Base-by-base conservation (phyloP, 495 filamentous ascomycete genomes). In the Xylaria acuta region DNA sequence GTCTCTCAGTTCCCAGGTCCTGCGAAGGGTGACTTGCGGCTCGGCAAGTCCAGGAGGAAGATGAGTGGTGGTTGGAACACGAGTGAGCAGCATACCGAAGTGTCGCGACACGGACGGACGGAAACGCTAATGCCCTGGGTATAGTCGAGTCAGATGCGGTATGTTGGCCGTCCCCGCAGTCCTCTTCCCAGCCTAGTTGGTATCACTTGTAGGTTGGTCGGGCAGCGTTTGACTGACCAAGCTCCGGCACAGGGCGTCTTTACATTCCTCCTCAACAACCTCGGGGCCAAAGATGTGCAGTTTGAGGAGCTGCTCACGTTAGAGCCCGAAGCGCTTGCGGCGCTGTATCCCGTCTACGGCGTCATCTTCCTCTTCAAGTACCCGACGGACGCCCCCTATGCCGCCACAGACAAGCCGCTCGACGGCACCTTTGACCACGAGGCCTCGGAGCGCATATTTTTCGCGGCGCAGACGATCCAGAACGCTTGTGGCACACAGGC, bases 361-460 rank as follows among this genome's bases (percentile, higher is more conserved):
- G 94, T 98, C 74, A 98, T 99, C 80, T 98, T 99, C 84, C 94
- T 99, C 80, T 99, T 99, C 90, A 98, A 97, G 86, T 99, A 93
- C 84, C 93, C 92, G 30, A 93, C 92, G 54, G 92, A 93, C 80
- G 85, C 90, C 69, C 88, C 88, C 66, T 88, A 88, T 75, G 85
- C 86, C 56, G 78, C 83, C 51, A 81, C 84, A 69, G 87, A 90
- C 69, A 85, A 85, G 63, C 86, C 88, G 27, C 92, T 93, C 51
- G 92, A 97, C 80, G 95, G 96, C 63, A 86, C 81, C 56, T 97
- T 93, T 82, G 95, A 97, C 83, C 83, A 85, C 70, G 86, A 84
- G 14, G 92, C 94, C 1, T 83, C 91, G 4, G 89, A 94, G 74
- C 84, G 86, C 67, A 83, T 98, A 76, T 99, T 97, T 87, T 99